These are phyloP conservation scores for Coprinopsis cinerea DNA, from an alignment of 768 basidiomycete species.

Conservation along the genomic window DNA sequence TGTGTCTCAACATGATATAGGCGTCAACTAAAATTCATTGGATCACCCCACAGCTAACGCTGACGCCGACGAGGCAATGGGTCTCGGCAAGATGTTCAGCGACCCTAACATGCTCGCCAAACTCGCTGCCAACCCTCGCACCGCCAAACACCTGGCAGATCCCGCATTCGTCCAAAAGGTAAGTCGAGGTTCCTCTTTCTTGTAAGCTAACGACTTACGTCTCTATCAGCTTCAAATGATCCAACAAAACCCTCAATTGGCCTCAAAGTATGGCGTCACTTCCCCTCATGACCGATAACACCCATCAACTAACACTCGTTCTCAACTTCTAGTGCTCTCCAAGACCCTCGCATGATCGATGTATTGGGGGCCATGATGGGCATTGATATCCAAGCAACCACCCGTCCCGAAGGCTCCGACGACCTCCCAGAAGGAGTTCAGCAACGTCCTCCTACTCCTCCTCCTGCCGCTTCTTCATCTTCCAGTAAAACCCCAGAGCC, in stretches of 20 bases:
- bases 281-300: conserved; percentile 1
- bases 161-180: conserved; percentile 74
- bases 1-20: no score
- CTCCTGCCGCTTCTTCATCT: conserved; percentile 38
- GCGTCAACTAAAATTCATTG: no score
- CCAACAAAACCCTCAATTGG: conserved; percentile 64
- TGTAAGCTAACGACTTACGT: not conserved
- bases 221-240: conserved; percentile 50
- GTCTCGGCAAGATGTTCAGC: conserved; percentile 70
- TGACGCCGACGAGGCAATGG: conserved; percentile 41
- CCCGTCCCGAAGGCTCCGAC: conserved; percentile 77
- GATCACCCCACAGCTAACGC: conserved; percentile 28
- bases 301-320: conserved; percentile 1
- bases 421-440: conserved; percentile 63
- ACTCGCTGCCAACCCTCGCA: conserved; percentile 83
- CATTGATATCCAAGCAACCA: conserved; percentile 83
- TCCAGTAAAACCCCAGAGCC: conserved; percentile 36
- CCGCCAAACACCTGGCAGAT: conserved; percentile 78
- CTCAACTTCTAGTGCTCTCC: conserved; percentile 54
- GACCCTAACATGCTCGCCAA: conserved; percentile 83
- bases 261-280: conserved; percentile 40
- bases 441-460: conserved; percentile 27
- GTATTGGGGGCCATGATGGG: conserved; percentile 92
- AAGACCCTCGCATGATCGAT: conserved; percentile 91
- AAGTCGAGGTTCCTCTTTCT: conserved; percentile 9